Conservation (phyloP, 495 filamentous ascomycete genomes). For the Neurospora sublineolata region DNA sequence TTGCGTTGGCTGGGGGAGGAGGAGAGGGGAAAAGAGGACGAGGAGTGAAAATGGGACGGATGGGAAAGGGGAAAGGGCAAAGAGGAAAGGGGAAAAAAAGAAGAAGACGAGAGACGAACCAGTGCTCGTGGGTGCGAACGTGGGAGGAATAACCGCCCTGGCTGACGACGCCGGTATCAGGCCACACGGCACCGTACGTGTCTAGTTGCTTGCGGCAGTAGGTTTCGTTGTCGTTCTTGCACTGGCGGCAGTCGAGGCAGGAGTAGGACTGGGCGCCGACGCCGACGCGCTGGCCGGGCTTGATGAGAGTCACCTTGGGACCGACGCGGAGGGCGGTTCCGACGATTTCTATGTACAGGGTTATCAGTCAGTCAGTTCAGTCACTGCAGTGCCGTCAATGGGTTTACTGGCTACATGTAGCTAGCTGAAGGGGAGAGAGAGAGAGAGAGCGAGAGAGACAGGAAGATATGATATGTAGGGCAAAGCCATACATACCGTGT, state of each 20-base stretch:
- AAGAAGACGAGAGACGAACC: slow-evolving; percentile 17
- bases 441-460: neutral
- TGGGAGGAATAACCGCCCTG: slow-evolving; percentile 47
- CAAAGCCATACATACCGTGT: slow-evolving; percentile 25
- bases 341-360: slow-evolving; percentile 26
- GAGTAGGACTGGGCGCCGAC: slow-evolving; percentile 46
- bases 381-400: neutral
- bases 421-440: neutral
- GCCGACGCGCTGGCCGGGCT: slow-evolving; percentile 44
- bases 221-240: slow-evolving; percentile 48
- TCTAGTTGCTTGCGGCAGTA: slow-evolving; percentile 46
- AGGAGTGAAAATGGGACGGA: neutral
- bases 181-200: slow-evolving; percentile 44
- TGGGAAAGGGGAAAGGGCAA: neutral
- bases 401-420: neutral
- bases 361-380: neutral
- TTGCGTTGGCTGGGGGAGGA: neutral
- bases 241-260: slow-evolving; percentile 44
- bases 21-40: neutral
- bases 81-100: neutral
- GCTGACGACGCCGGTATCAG: slow-evolving; percentile 39
- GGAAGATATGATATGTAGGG: neutral
- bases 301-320: slow-evolving; percentile 41
- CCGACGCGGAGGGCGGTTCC: slow-evolving; percentile 42
- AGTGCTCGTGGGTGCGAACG: slow-evolving; percentile 44